Evolutionary conservation across 805 yeast genomes (phyloP).

Genomic region (Metschnikowia koreensis): DNA sequence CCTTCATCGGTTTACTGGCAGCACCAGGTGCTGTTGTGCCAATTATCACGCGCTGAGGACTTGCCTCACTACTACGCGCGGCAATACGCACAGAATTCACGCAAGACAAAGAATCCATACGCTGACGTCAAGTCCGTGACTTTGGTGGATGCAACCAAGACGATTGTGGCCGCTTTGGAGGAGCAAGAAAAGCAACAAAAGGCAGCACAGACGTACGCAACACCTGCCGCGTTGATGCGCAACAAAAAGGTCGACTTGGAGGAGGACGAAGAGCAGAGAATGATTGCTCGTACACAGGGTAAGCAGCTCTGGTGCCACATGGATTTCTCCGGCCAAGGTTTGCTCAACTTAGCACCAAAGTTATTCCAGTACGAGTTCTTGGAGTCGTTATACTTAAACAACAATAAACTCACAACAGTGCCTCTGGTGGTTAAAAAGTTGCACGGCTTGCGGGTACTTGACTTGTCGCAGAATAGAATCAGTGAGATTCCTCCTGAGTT

Average conservation of each 20-base stretch:
- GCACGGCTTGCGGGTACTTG: conserved; percentile 74
- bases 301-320: conserved; percentile 92
- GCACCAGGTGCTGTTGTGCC: conserved; percentile 73
- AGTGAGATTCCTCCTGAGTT: conserved; percentile 76
- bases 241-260: conserved; percentile 50
- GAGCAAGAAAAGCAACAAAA: conserved; percentile 41
- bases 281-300: conserved; percentile 56
- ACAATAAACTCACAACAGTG: conserved; percentile 67
- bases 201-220: conserved; percentile 25
- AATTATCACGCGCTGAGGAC: conserved; percentile 61
- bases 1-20: conserved; percentile 62
- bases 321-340: conserved; percentile 88
- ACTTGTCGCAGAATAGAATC: conserved; percentile 75
- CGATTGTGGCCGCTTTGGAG: conserved; percentile 34
- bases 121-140: conserved; percentile 37
- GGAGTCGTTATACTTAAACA: conserved; percentile 82
- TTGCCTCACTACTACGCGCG: conserved; percentile 82
- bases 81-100: conserved; percentile 68
- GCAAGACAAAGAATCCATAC: conserved; percentile 43
- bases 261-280: conserved; percentile 63
- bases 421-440: conserved; percentile 71
- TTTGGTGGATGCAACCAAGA: conserved; percentile 43
- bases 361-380: conserved; percentile 79
- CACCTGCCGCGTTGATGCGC: conserved; percentile 37
- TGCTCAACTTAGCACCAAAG: conserved; percentile 65